Evolutionary conservation across 257 asterid species (phyloP).

Genomic region (Galeopsis tetrahit): DNA sequence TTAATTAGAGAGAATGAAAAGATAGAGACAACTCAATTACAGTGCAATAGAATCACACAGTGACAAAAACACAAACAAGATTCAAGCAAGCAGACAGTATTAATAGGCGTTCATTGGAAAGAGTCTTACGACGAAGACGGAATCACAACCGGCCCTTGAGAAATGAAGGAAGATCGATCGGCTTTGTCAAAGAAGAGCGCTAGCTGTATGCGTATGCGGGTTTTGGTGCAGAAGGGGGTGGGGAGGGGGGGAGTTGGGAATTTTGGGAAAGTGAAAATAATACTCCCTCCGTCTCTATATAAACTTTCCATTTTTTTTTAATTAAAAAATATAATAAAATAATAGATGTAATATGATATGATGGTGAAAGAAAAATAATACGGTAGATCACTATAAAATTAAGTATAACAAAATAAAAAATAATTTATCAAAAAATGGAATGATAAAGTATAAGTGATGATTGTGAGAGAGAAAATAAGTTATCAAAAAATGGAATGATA

Average conservation of each 20-base stretch:
- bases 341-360: no score
- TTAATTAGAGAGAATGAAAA: neutral
- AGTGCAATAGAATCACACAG: slow-evolving; percentile 21
- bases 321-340: no score
- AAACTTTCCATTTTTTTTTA: no score
- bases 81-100: neutral
- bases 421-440: no score
- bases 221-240: slow-evolving; percentile 12
- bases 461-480: no score
- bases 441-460: no score
- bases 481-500: no score
- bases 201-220: slow-evolving; percentile 20
- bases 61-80: neutral
- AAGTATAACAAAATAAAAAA: no score
- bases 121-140: slow-evolving; percentile 36
- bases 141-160: slow-evolving; percentile 24
- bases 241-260: slow-evolving; percentile 3
- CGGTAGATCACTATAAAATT: no score
- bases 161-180: slow-evolving; percentile 36
- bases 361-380: no score
- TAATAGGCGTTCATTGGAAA: neutral
- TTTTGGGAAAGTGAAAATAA: slow-evolving; percentile 28
- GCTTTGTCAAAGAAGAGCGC: slow-evolving; percentile 12
- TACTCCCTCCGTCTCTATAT: no score
- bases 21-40: neutral